These are phyloP conservation scores for Pseudophaeomoniella oleicola DNA, from an alignment of 2,329 filamentous ascomycete species.

Conservation along the genomic window DNA sequence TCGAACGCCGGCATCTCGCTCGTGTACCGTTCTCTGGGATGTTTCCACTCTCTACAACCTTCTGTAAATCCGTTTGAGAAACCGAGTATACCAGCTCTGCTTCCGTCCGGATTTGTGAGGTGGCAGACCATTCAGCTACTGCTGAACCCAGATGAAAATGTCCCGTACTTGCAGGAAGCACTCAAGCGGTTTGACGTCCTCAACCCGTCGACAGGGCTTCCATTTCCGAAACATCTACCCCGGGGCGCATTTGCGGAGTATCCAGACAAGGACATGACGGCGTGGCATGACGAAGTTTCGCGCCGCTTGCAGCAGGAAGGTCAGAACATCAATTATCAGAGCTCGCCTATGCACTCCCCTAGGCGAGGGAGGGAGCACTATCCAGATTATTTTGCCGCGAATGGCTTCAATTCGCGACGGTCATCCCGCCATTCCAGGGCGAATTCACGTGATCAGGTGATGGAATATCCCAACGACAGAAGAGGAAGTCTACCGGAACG, in stretches of 20 bases:
- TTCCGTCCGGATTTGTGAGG: slow-evolving; percentile 69
- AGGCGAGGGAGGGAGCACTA: slow-evolving; percentile 9
- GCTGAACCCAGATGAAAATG: slow-evolving; percentile 76
- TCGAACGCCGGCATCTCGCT: slow-evolving; percentile 65
- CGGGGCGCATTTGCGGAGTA: slow-evolving; percentile 56
- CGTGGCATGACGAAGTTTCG: slow-evolving; percentile 72
- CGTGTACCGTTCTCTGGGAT: slow-evolving; percentile 84
- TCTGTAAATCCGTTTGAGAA: slow-evolving; percentile 52
- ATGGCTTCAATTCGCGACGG: slow-evolving; percentile 7
- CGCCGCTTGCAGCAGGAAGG: slow-evolving; percentile 54
- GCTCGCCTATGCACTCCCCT: slow-evolving; percentile 17
- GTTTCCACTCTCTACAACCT: slow-evolving; percentile 74
- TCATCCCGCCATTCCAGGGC: slow-evolving; percentile 8
- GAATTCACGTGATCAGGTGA: slow-evolving; percentile 4
- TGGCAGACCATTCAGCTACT: slow-evolving; percentile 91
- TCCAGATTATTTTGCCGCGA: slow-evolving; percentile 5
- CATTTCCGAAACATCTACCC: slow-evolving; percentile 47
- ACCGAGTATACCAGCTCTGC: slow-evolving; percentile 71
- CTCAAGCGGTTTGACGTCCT: slow-evolving; percentile 63
- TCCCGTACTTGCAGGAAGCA: slow-evolving; percentile 66
- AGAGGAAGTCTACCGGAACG: slow-evolving; percentile 1
- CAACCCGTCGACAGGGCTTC: slow-evolving; percentile 48
- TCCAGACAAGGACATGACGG: slow-evolving; percentile 65
- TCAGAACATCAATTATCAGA: slow-evolving; percentile 22
- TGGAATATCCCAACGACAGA: background rate